Percentiles rank a stretch among this genome's conserved stretches.
phyloP scores from a whole-genome alignment of 2,329 filamentous ascomycete genomes.

The Diaporthe longicolla region DNA sequence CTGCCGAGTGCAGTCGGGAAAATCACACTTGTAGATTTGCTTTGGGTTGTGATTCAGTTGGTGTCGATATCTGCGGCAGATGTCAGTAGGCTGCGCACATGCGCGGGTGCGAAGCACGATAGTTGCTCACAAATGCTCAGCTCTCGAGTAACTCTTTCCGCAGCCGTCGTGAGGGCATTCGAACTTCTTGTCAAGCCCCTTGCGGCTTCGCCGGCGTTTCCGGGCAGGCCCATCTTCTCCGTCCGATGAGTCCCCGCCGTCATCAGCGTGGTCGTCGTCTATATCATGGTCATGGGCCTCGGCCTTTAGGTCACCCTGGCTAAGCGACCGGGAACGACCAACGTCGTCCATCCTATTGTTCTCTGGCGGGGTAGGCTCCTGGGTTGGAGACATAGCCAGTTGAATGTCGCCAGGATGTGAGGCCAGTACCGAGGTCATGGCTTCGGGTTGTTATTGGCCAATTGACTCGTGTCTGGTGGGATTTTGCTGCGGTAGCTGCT shows the following conservation, averaged over 20 bases:
- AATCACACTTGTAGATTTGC: slow-evolving; percentile 94
- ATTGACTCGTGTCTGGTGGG: slow-evolving; percentile 16
- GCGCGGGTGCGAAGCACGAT: not conserved
- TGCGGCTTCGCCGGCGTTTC: slow-evolving; percentile 80
- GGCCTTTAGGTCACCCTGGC: slow-evolving; percentile 59
- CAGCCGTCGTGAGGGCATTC: slow-evolving; percentile 89
- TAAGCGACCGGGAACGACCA: slow-evolving; percentile 58
- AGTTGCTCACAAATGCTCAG: slow-evolving; percentile 86
- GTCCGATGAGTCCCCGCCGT: slow-evolving; percentile 63
- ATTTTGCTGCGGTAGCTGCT: slow-evolving; percentile 1
- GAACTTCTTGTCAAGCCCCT: slow-evolving; percentile 85
- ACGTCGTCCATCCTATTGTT: slow-evolving; percentile 57
- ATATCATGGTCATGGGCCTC: slow-evolving; percentile 53
- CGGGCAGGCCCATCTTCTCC: slow-evolving; percentile 65
- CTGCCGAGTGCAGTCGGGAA: slow-evolving; percentile 87
- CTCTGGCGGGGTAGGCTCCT: slow-evolving; percentile 58
- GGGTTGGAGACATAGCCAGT: slow-evolving; percentile 59
- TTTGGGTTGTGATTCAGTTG: slow-evolving; percentile 97
- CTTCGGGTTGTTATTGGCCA: slow-evolving; percentile 46
- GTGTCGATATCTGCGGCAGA: slow-evolving; percentile 77
- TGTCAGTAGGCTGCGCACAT: slow-evolving; percentile 46
- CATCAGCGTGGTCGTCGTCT: slow-evolving; percentile 56
- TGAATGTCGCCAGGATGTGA: slow-evolving; percentile 57
- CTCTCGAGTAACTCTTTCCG: slow-evolving; percentile 95
- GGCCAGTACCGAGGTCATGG: slow-evolving; percentile 60